A percentile compares a stretch with the other conserved stretches of the same genome.
Conservation (phyloP, 2,329 filamentous ascomycete species). For the Simplicillium aogashimaense region DNA sequence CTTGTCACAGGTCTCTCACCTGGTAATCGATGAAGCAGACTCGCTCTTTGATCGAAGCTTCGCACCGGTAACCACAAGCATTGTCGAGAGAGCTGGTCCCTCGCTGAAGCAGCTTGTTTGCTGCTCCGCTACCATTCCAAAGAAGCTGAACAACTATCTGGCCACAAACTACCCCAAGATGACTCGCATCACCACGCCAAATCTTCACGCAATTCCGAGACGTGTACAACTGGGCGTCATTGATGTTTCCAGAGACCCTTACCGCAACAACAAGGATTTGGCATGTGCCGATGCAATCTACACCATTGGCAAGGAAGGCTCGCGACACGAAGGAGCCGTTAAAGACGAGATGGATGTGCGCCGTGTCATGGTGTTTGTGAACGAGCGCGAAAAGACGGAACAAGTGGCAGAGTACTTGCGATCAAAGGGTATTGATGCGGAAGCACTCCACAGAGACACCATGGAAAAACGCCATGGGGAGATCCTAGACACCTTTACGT, state of each 20-base stretch:
- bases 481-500: constrained; percentile 66
- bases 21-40: constrained; percentile 92
- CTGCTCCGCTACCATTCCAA: constrained; percentile 93
- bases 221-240: constrained; percentile 90
- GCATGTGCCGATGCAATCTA: constrained; percentile 94
- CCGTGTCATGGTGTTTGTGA: constrained; percentile 90
- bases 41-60: constrained; percentile 93
- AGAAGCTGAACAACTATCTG: constrained; percentile 79
- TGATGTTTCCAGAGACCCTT: constrained; percentile 85
- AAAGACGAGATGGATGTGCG: constrained; percentile 58
- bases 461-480: constrained; percentile 67
- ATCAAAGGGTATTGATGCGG: constrained; percentile 80
- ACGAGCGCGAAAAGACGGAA: constrained; percentile 82
- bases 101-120: constrained; percentile 80
- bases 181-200: constrained; percentile 81
- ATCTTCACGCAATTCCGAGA: constrained; percentile 89
- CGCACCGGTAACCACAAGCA: constrained; percentile 67
- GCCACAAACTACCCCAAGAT: constrained; percentile 73
- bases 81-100: constrained; percentile 72
- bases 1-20: constrained; percentile 78
- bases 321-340: constrained; percentile 43
- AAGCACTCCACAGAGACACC: constrained; percentile 78
- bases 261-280: constrained; percentile 83
- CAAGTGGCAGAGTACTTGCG: constrained; percentile 70
- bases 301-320: constrained; percentile 73